Conservation (phyloP, 2,329 filamentous ascomycete species). For the Truncatella angustata region DNA sequence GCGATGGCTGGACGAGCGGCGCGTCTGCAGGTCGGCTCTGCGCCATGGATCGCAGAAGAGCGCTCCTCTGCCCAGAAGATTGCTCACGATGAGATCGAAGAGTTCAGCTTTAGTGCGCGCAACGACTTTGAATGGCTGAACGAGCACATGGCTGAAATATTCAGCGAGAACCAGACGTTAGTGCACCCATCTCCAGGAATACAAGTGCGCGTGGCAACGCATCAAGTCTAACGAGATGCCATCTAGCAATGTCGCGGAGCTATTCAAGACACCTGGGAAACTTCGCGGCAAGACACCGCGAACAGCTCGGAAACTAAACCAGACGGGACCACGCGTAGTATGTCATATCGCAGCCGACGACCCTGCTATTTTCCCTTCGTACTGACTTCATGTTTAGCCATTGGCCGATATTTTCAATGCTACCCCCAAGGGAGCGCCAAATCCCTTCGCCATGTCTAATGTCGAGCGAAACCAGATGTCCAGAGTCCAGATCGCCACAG, state of each 20-base stretch:
- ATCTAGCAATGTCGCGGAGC: conserved; percentile 89
- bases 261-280: conserved; percentile 93
- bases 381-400: conserved; percentile 41
- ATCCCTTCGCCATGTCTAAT: conserved; percentile 50
- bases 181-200: conserved; percentile 31
- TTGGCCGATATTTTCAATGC: conserved; percentile 58
- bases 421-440: conserved; percentile 52
- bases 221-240: too few relatives aligned
- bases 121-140: conserved; percentile 98
- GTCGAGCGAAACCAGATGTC: conserved; percentile 51
- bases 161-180: conserved; percentile 82
- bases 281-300: conserved; percentile 78
- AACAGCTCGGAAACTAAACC: conserved; percentile 61
- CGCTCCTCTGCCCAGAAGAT: conserved; percentile 75
- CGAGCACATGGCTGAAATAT: conserved; percentile 96
- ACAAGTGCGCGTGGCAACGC: too few relatives aligned
- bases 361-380: background rate
- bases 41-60: conserved; percentile 83
- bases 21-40: conserved; percentile 73
- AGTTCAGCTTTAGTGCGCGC: conserved; percentile 86
- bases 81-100: conserved; percentile 79
- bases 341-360: conserved; percentile 28
- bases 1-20: conserved; percentile 35
- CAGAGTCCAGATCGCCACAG: conserved; percentile 59
- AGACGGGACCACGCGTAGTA: conserved; percentile 62